Percentiles rank a stretch among this genome's conserved stretches.
phyloP scores from a whole-genome alignment of 495 filamentous ascomycete genomes.

The Aspergillus ellipticus region DNA sequence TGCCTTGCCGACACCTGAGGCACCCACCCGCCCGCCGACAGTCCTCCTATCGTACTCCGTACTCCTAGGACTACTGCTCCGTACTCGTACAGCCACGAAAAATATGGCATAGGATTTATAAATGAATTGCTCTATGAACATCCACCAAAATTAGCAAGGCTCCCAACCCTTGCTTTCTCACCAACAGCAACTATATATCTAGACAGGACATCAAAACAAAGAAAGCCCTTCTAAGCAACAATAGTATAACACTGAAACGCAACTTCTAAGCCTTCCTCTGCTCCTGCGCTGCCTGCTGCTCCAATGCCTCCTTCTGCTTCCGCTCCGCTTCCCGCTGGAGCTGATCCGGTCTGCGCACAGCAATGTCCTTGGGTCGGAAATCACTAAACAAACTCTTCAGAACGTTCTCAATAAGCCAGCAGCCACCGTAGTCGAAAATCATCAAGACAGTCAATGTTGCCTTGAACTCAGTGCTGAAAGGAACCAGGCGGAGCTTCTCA shows the following conservation, averaged over 20 bases:
- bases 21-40: neutral
- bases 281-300: constrained; percentile 54
- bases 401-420: constrained; percentile 83
- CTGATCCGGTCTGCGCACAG: constrained; percentile 80
- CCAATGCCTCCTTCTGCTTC: constrained; percentile 56
- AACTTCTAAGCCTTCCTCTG: constrained; percentile 27
- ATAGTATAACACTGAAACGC: constrained; percentile 18
- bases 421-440: constrained; percentile 83
- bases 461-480: constrained; percentile 92
- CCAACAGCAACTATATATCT: constrained; percentile 4
- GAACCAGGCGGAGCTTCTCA: constrained; percentile 85
- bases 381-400: constrained; percentile 88
- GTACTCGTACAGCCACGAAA: too few species aligned
- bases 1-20: constrained; percentile 8
- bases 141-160: neutral
- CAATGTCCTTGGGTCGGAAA: constrained; percentile 92
- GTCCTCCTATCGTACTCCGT: neutral
- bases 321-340: constrained; percentile 68
- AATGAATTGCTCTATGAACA: neutral
- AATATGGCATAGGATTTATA: neutral
- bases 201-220: constrained; percentile 7
- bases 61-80: too few species aligned
- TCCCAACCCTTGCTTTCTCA: neutral
- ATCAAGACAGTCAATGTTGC: constrained; percentile 77
- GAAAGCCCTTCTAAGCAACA: constrained; percentile 20